Evolutionary conservation across 495 filamentous ascomycete species (phyloP), one percentile per base, ranked within the genome.

Genomic region (Aspergillus sclerotiicarbonarius): DNA sequence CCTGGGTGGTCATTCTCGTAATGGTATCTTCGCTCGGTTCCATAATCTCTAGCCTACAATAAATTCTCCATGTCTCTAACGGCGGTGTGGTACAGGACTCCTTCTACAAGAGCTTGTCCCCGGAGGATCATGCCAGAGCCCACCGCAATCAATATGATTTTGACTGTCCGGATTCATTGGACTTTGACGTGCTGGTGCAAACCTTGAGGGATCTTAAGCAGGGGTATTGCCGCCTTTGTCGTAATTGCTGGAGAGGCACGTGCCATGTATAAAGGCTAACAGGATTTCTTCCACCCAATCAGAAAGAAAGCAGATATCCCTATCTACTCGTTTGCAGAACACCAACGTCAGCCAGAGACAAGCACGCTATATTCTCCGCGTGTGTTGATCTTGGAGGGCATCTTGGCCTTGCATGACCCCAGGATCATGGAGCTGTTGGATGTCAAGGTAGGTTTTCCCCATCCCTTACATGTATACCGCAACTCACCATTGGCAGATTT

Each of bases 1-100:
- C 94, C 44, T 98, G 94, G 94, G 94, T 98, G 35, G 91, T 97
- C 30, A 96, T 98, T 70, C 73, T 98, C 61, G 93, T 91, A 32
- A 97, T 98, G 85, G 92, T 96, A 81, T 68, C 75, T 60, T 62
- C 57, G 41, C 30, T 37, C 18, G 35, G 30, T 32, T 52, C 44
- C n/a, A 53, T 48, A 32, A 52, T 31, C 45, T 52, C 49, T 52
- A 53, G 48, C 41, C 37, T 16, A 37, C 46, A 20, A 47, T 39
- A n/a, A 45, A 35, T 21, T 53, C 47, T 20, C 13, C 25, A 41
- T 7, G 48, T 35, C 20, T 71, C 71, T 72, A 64, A 75, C 61
- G 8, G 51, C 25, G 30, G 19, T 49, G 39, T 20, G 21, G 31
- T 50, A 41, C 68, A 96, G 92, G 94, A 98, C 68, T 96, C 92